A percentile compares a stretch with the other conserved stretches of the same genome.
These are phyloP conservation scores for Lentinula sp. DNA, from an alignment of 768 basidiomycete genomes.

Conservation along the genomic window DNA sequence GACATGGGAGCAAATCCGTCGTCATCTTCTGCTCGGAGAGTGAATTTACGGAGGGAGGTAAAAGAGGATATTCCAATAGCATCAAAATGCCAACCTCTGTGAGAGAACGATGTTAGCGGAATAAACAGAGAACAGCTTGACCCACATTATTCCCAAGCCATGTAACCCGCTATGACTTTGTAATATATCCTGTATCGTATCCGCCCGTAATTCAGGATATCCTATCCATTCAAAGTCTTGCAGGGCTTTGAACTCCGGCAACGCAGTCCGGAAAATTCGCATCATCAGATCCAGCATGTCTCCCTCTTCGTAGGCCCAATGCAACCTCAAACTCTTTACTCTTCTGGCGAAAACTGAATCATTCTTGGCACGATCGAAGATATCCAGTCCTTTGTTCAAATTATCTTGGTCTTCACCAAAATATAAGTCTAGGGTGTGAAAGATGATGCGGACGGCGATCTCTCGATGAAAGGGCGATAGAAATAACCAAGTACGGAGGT, in stretches of 20 bases:
- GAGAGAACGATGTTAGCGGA: background rate
- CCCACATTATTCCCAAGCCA: slow-evolving; percentile 54
- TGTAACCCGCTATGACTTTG: slow-evolving; percentile 47
- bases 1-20: slow-evolving; percentile 68
- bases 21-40: slow-evolving; percentile 64
- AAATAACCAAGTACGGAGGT: slow-evolving; percentile 65
- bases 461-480: slow-evolving; percentile 59
- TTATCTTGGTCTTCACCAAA: slow-evolving; percentile 62
- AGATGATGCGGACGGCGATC: slow-evolving; percentile 59
- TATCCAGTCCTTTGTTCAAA: slow-evolving; percentile 55
- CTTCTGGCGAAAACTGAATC: slow-evolving; percentile 56
- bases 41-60: slow-evolving; percentile 55
- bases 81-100: slow-evolving; percentile 69
- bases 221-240: slow-evolving; percentile 74
- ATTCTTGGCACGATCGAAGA: slow-evolving; percentile 60
- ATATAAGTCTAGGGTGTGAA: slow-evolving; percentile 62
- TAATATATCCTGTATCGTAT: slow-evolving; percentile 56
- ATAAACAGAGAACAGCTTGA: slow-evolving; percentile 2
- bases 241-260: slow-evolving; percentile 58
- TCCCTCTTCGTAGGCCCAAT: slow-evolving; percentile 67
- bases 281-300: slow-evolving; percentile 60
- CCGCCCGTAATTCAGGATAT: slow-evolving; percentile 63
- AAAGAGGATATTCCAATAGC: slow-evolving; percentile 65
- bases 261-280: slow-evolving; percentile 56
- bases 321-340: slow-evolving; percentile 54